Percentiles rank a stretch among this genome's conserved stretches.
phyloP scores from a whole-genome alignment of 208 protist species.

The Trypanosomatidae sp. region DNA sequence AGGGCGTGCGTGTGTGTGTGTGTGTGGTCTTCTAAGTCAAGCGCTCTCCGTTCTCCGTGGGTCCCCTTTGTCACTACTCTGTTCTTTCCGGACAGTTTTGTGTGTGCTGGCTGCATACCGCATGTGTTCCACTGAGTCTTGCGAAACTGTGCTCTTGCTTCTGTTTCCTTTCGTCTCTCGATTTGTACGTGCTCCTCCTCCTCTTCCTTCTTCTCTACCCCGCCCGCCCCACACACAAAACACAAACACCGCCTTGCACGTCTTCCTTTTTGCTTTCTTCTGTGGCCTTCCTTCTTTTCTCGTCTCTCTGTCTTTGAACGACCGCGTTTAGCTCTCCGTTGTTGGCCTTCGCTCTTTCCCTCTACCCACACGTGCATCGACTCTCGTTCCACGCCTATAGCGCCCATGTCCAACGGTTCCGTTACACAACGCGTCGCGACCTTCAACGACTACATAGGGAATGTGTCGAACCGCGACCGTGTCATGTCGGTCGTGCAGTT shows the following conservation, averaged over 20 bases:
- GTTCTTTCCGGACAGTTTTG: not conserved
- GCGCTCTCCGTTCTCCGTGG: not conserved
- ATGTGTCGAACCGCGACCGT: constrained; percentile 61
- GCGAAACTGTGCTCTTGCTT: too few species aligned
- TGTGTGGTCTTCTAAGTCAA: not conserved
- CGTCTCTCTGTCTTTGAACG: constrained; percentile 4
- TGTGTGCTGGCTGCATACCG: not conserved
- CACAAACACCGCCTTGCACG: not conserved
- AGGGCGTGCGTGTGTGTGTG: not conserved
- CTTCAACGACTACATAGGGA: constrained; percentile 62
- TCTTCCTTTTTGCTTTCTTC: not conserved
- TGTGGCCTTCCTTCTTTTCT: not conserved
- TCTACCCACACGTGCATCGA: not conserved
- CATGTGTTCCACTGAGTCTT: not conserved
- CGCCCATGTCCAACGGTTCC: constrained; percentile 14
- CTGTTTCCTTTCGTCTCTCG: not conserved
- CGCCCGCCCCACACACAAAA: not conserved
- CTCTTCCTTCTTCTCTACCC: not conserved
- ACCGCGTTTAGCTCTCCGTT: not conserved
- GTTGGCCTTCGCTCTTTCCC: not conserved
- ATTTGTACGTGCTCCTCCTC: not conserved
- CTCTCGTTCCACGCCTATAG: not conserved
- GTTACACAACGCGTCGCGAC: constrained; percentile 28
- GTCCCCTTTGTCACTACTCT: not conserved
- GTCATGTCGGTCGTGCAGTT: constrained; percentile 75